phyloP scores from a whole-genome alignment of 306 rosid genomes.

The Vicia faba region DNA sequence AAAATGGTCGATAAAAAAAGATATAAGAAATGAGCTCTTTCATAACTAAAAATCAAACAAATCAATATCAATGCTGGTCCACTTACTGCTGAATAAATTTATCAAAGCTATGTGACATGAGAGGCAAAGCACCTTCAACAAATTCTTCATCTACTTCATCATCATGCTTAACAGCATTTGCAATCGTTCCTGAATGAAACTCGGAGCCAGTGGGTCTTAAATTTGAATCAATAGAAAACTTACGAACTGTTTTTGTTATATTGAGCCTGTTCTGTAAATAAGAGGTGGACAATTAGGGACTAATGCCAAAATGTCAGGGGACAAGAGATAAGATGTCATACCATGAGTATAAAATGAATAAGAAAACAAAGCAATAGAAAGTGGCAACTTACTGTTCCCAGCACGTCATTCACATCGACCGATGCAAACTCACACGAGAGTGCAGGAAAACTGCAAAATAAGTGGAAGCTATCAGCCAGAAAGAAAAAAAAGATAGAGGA shows the following conservation, averaged over 20 bases:
- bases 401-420: conserved; percentile 82
- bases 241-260: conserved; percentile 86
- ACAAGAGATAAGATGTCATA: conserved; percentile 30
- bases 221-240: conserved; percentile 78
- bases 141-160: conserved; percentile 71
- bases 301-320: conserved; percentile 18
- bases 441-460: conserved; percentile 78
- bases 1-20: conserved; percentile 8
- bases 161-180: conserved; percentile 75
- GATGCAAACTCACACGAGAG: conserved; percentile 99
- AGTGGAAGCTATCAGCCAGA: conserved; percentile 39
- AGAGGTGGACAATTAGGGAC: conserved; percentile 46
- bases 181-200: conserved; percentile 75
- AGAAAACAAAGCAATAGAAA: conserved; percentile 35
- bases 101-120: conserved; percentile 61
- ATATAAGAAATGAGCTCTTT: conserved; percentile 7
- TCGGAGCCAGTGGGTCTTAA: conserved; percentile 79
- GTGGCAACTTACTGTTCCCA: conserved; percentile 93
- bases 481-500: conserved; percentile 15
- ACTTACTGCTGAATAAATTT: conserved; percentile 76
- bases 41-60: conserved; percentile 28
- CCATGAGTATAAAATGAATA: conserved; percentile 26
- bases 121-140: conserved; percentile 64
- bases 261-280: conserved; percentile 89
- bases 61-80: conserved; percentile 35